Conservation (phyloP, 2,329 filamentous ascomycete genomes). For the Cryphonectria japonica region DNA sequence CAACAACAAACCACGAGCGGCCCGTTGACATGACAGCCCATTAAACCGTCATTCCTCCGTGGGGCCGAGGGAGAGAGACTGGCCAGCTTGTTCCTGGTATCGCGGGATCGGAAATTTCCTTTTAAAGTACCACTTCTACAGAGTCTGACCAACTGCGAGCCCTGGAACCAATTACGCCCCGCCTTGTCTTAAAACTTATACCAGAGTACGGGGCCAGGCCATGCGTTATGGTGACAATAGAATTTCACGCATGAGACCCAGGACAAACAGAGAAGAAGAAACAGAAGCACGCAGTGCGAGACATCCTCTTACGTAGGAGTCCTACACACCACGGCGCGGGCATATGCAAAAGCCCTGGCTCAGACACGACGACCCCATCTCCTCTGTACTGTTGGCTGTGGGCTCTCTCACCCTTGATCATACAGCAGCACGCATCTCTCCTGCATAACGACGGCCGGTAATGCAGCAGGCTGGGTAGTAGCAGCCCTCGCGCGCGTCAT, state of each 20-base stretch:
- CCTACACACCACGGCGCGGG: background rate
- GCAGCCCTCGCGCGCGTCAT: constrained; percentile 25
- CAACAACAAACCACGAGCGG: background rate
- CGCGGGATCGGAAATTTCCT: background rate
- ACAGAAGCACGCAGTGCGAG: background rate
- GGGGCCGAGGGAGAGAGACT: background rate
- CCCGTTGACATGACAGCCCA: background rate
- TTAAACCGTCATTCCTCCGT: background rate
- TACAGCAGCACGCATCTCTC: constrained; percentile 10
- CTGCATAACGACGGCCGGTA: constrained; percentile 15
- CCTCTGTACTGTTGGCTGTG: constrained; percentile 4
- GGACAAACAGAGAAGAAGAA: background rate
- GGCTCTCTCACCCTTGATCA: constrained; percentile 5
- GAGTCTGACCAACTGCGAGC: background rate
- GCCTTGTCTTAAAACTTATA: background rate
- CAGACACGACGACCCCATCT: constrained; percentile 2
- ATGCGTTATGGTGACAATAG: background rate
- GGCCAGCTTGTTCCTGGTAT: background rate
- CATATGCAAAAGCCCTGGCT: background rate
- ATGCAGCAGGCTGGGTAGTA: constrained; percentile 15
- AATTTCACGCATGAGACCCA: background rate
- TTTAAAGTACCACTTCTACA: background rate
- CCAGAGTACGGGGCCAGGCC: background rate
- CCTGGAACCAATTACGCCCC: background rate
- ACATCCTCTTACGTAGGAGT: background rate